A percentile compares a stretch with the other conserved stretches of the same genome.
Conservation (phyloP, 306 rosid genomes). For the Citrullus mucosospermus region DNA sequence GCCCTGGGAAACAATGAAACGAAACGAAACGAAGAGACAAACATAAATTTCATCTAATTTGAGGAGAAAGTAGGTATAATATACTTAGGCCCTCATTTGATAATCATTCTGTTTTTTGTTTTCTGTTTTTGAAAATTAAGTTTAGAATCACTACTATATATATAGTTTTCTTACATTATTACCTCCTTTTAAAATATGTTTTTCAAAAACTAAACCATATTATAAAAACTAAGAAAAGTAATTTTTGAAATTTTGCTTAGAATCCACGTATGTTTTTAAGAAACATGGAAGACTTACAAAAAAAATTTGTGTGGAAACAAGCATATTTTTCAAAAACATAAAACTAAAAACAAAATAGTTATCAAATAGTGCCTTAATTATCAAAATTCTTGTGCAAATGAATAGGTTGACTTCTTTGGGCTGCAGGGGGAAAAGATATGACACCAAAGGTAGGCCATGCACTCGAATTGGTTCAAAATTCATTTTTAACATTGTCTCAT, state of each 20-base stretch:
- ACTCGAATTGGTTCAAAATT: not conserved
- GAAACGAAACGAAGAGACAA: not conserved
- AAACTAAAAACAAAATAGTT: not conserved
- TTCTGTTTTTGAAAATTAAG: not conserved
- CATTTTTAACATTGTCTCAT: not conserved
- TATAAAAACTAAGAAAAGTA: no score
- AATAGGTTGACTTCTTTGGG: not conserved
- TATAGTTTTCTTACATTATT: not conserved
- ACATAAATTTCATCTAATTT: not conserved
- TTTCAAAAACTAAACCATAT: not conserved
- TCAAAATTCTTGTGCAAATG: not conserved
- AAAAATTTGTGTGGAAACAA: no score
- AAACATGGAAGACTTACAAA: no score
- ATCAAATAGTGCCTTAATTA: not conserved
- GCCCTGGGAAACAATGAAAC: conserved; percentile 45
- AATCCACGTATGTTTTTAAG: no score
- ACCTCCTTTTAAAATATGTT: not conserved
- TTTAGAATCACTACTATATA: no score
- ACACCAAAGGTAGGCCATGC: not conserved
- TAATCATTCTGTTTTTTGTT: no score
- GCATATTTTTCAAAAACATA: not conserved
- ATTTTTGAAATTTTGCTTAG: no score
- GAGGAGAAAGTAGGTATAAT: not conserved
- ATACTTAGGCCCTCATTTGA: no score
- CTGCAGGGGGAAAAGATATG: not conserved